phyloP scores from a whole-genome alignment of 345 rosid species.

The Theobroma cacao region DNA sequence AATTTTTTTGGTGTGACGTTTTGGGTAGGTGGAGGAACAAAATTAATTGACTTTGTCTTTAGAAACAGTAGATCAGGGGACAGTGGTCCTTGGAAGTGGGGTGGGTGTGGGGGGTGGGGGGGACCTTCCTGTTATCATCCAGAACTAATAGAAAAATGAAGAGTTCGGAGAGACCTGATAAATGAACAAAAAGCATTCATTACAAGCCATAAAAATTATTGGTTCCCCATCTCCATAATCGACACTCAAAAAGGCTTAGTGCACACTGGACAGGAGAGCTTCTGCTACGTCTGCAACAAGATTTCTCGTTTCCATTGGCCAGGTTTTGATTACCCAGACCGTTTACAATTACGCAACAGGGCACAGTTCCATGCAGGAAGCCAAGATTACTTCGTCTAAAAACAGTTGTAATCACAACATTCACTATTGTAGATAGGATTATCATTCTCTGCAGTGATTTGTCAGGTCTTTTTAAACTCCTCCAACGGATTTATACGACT shows the following conservation, averaged over 20 bases:
- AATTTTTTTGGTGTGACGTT: background rate
- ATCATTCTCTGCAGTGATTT: too few species aligned
- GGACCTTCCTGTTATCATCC: background rate
- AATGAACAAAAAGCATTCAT: background rate
- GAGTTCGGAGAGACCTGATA: background rate
- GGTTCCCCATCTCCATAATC: background rate
- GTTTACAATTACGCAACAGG: background rate
- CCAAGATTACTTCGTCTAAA: background rate
- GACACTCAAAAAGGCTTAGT: background rate
- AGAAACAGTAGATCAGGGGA: background rate
- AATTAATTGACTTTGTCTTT: conserved; percentile 11
- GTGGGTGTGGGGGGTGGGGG: background rate
- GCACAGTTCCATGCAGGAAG: background rate
- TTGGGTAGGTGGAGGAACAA: background rate
- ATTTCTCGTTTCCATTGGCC: background rate
- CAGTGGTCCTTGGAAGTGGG: background rate
- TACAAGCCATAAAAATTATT: background rate
- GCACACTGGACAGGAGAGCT: background rate
- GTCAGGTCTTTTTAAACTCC: too few species aligned
- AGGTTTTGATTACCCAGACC: background rate
- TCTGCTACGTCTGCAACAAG: background rate
- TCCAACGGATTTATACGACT: too few species aligned
- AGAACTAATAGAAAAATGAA: background rate
- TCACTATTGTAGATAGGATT: too few species aligned
- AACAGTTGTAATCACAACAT: background rate